Conservation (phyloP, 768 basidiomycete genomes). For the Asterophora parasitica region DNA sequence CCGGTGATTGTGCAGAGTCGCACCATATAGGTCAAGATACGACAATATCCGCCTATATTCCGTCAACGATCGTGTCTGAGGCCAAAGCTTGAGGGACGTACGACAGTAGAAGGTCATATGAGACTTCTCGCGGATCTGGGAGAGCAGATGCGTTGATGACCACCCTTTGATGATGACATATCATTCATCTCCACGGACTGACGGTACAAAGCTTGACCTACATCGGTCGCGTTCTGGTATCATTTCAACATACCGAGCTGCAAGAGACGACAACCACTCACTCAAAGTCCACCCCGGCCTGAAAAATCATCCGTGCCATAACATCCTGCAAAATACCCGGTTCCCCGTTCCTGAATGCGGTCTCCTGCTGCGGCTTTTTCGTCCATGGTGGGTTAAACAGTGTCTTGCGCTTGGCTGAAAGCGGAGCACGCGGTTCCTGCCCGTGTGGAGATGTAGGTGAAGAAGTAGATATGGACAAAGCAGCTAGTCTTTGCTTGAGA, state of each 20-base stretch:
- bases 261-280: constrained; percentile 32
- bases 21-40: constrained; percentile 80
- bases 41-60: constrained; percentile 61
- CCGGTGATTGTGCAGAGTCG: constrained; percentile 11
- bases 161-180: constrained; percentile 47
- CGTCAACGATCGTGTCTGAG: not conserved
- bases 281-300: constrained; percentile 90
- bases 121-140: constrained; percentile 71
- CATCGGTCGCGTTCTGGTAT: constrained; percentile 77
- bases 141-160: constrained; percentile 79
- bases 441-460: constrained; percentile 37
- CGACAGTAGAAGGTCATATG: constrained; percentile 74
- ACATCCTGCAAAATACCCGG: constrained; percentile 62
- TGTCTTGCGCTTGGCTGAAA: constrained; percentile 27
- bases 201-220: constrained; percentile 33
- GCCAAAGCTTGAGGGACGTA: constrained; percentile 33
- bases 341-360: constrained; percentile 35
- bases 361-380: constrained; percentile 31
- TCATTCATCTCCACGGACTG: constrained; percentile 10
- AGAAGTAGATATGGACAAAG: constrained; percentile 51
- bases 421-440: constrained; percentile 20
- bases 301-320: constrained; percentile 72
- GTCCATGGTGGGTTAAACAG: constrained; percentile 51
- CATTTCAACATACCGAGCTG: not conserved
- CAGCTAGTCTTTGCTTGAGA: constrained; percentile 64